Conservation (phyloP, 2,329 filamentous ascomycete genomes). For the Alternaria triticina region DNA sequence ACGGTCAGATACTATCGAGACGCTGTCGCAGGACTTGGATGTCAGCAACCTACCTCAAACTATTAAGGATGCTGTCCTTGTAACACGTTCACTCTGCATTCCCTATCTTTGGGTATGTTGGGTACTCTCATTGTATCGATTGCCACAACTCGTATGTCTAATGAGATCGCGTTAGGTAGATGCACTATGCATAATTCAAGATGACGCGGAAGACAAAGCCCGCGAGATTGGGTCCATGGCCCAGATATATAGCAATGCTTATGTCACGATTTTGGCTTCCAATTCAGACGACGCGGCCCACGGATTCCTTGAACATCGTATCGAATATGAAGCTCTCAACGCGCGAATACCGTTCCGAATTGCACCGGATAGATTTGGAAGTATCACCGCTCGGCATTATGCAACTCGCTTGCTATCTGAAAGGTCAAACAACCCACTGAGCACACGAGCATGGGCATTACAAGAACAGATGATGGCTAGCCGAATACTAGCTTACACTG, state of each 20-base stretch:
- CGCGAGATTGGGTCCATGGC: neutral
- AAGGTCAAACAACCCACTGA: neutral
- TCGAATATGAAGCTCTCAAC: rapidly evolving
- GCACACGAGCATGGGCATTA: neutral
- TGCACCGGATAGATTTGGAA: neutral
- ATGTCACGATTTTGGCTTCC: neutral
- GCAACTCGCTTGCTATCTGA: rapidly evolving
- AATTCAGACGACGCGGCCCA: neutral
- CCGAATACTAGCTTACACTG: neutral
- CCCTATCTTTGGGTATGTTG: neutral
- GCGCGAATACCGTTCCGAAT: neutral
- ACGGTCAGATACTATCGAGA: no score
- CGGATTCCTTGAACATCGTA: neutral
- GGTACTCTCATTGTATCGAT: rapidly evolving
- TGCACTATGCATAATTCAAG: neutral
- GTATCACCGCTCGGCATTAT: neutral
- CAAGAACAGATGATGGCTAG: neutral
- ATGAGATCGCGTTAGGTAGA: neutral
- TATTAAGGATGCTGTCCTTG: neutral
- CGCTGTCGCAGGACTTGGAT: neutral
- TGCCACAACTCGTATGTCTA: rapidly evolving
- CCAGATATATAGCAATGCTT: neutral
- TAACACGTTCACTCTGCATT: neutral
- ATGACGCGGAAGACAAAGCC: neutral
- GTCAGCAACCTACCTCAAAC: neutral